These are phyloP conservation scores for Pichia sp. DNA, from an alignment of 1,139 yeast genomes.

Conservation along the genomic window DNA sequence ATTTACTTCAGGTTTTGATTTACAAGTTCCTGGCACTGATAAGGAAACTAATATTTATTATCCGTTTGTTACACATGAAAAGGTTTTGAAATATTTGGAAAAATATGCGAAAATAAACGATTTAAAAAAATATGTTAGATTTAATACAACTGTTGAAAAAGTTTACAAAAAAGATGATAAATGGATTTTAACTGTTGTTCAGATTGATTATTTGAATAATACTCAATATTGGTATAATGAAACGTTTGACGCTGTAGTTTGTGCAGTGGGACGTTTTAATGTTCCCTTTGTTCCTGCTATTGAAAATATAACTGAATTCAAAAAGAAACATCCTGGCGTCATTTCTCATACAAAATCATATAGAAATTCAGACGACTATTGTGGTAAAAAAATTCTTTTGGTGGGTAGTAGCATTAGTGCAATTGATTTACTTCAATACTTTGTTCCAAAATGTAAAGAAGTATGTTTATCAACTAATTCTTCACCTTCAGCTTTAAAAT, in stretches of 20 bases:
- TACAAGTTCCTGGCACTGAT: constrained; percentile 4
- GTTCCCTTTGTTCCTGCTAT: constrained; percentile 42
- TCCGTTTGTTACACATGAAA: constrained; percentile 36
- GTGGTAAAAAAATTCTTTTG: constrained; percentile 39
- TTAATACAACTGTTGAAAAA: constrained; percentile 36
- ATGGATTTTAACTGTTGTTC: constrained; percentile 18
- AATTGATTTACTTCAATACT: constrained; percentile 44
- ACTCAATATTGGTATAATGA: constrained; percentile 29
- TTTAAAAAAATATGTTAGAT: constrained; percentile 33
- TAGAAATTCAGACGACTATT: constrained; percentile 33
- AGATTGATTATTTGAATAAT: constrained; percentile 8
- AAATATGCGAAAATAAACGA: constrained; percentile 30
- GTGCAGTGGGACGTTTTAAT: constrained; percentile 42
- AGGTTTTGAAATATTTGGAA: constrained; percentile 26
- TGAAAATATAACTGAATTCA: constrained; percentile 37
- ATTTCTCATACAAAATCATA: constrained; percentile 36
- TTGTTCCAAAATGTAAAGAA: constrained; percentile 34
- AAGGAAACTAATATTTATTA: constrained; percentile 34
- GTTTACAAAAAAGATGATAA: constrained; percentile 24
- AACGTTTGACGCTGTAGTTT: constrained; percentile 37
- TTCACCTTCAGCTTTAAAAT: background rate
- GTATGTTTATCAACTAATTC: constrained; percentile 7
- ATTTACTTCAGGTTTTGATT: constrained; percentile 31
- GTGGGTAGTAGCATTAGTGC: constrained; percentile 50
- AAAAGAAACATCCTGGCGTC: constrained; percentile 29